Percentiles rank a stretch among this genome's conserved stretches.
Conservation (phyloP, 306 rosid genomes). For the Gastrolobium villosum region DNA sequence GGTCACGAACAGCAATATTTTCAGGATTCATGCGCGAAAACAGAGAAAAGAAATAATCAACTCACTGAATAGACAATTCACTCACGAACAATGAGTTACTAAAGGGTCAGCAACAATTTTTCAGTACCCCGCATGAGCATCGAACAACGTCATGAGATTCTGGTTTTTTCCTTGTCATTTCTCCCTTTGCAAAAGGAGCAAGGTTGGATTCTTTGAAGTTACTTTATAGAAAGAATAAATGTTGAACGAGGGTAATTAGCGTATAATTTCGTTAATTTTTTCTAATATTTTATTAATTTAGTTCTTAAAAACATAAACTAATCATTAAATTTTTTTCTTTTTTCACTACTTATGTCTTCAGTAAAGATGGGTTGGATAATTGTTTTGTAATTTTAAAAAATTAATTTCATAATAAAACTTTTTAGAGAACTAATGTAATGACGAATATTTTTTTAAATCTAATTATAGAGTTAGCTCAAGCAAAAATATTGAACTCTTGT, state of each 20-base stretch:
- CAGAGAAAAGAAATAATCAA: not conserved
- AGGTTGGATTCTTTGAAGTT: constrained; percentile 18
- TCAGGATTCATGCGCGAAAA: not conserved
- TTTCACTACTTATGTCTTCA: no score
- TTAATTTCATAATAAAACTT: no score
- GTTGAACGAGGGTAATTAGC: not conserved
- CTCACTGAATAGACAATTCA: not conserved
- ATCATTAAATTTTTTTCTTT: no score
- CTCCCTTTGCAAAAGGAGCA: not conserved
- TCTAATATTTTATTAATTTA: no score
- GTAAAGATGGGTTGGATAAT: no score
- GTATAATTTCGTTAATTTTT: no score
- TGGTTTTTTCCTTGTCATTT: not conserved
- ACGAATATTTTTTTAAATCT: no score
- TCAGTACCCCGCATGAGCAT: constrained; percentile 23
- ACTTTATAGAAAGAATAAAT: not conserved
- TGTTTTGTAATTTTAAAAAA: no score
- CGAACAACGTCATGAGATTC: constrained; percentile 7
- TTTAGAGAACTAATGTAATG: no score
- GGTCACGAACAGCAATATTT: not conserved
- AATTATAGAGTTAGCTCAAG: no score
- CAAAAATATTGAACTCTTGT: no score
- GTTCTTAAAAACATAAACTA: no score
- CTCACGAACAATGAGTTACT: not conserved
- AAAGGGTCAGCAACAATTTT: not conserved